A percentile compares a stretch with the other conserved stretches of the same genome.
Evolutionary conservation across 2,329 filamentous ascomycete species (phyloP).

Genomic region (Fusarium coffeatum): DNA sequence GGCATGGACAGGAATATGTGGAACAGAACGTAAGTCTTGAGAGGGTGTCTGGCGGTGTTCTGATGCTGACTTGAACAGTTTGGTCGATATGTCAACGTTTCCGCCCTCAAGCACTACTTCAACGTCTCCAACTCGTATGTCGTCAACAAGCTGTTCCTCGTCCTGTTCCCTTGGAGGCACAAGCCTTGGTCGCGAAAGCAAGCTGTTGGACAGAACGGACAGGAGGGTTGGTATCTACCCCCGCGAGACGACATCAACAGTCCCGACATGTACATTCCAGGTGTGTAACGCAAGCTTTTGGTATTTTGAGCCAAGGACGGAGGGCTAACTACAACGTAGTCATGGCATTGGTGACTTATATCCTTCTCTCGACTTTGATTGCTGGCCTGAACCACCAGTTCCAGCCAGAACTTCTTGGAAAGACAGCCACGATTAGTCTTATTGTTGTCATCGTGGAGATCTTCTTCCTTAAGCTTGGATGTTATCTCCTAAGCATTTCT

Average conservation of each 20-base stretch:
- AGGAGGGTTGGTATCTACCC: constrained; percentile 84
- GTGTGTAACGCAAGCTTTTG: constrained; percentile 49
- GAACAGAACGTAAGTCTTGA: constrained; percentile 85
- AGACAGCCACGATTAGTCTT: constrained; percentile 86
- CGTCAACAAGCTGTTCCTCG: constrained; percentile 89
- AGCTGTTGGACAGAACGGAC: constrained; percentile 74
- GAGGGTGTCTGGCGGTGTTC: not conserved
- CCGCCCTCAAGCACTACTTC: constrained; percentile 97
- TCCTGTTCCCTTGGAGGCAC: constrained; percentile 97
- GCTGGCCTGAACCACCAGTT: constrained; percentile 92
- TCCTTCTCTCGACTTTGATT: constrained; percentile 89
- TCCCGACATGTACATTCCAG: constrained; percentile 98
- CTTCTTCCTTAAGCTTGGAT: constrained; percentile 88
- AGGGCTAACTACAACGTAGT: constrained; percentile 58
- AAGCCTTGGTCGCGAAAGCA: constrained; percentile 97
- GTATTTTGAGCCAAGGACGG: too few species aligned
- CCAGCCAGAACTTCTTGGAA: constrained; percentile 91
- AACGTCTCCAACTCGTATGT: constrained; percentile 99
- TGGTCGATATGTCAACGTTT: constrained; percentile 86
- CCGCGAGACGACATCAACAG: constrained; percentile 97
- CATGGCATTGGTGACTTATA: constrained; percentile 98
- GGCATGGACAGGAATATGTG: constrained; percentile 91
- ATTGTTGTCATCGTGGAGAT: constrained; percentile 90
- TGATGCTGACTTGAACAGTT: constrained; percentile 53
- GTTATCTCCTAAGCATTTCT: constrained; percentile 92